phyloP scores from a whole-genome alignment of 2,329 filamentous ascomycete species.

The Alternaria alternata region DNA sequence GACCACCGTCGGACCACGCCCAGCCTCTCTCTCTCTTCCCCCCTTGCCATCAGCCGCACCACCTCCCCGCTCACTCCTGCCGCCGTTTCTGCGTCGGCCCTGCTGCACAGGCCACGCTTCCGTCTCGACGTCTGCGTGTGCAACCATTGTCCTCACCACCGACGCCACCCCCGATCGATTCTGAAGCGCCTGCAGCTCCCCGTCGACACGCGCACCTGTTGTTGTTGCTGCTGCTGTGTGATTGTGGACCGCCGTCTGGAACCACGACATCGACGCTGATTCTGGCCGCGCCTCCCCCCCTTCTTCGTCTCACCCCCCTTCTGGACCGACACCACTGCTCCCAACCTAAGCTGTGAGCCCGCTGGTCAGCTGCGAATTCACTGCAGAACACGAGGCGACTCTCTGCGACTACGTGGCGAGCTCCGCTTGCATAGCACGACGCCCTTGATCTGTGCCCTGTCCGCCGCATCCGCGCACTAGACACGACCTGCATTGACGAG shows the following conservation, averaged over 20 bases:
- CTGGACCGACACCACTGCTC: conserved; percentile 13
- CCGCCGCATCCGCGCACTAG: conserved; percentile 4
- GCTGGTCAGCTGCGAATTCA: conserved; percentile 34
- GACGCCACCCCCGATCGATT: conserved; percentile 28
- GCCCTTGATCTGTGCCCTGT: conserved; percentile 13
- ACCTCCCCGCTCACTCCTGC: conserved; percentile 25
- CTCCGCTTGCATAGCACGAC: conserved; percentile 19
- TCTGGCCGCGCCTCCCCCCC: conserved; percentile 21
- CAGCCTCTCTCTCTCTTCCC: background rate
- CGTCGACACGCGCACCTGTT: conserved; percentile 37
- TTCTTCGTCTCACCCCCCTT: conserved; percentile 18
- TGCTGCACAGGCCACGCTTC: conserved; percentile 34
- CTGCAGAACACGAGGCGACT: conserved; percentile 20
- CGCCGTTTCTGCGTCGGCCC: conserved; percentile 30
- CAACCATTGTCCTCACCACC: conserved; percentile 29
- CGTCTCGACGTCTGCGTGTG: conserved; percentile 30
- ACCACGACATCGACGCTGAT: conserved; percentile 19
- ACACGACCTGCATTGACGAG: conserved; percentile 10
- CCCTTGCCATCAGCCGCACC: conserved; percentile 9
- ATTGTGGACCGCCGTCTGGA: conserved; percentile 27
- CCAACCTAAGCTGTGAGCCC: conserved; percentile 24
- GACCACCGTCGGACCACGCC: conserved; percentile 9
- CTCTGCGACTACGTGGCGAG: conserved; percentile 30
- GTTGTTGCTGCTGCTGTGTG: conserved; percentile 20
- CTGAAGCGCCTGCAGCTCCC: conserved; percentile 36